phyloP scores from a whole-genome alignment of 2,329 filamentous ascomycete genomes.

The Sclerotiophoma versabilis region DNA sequence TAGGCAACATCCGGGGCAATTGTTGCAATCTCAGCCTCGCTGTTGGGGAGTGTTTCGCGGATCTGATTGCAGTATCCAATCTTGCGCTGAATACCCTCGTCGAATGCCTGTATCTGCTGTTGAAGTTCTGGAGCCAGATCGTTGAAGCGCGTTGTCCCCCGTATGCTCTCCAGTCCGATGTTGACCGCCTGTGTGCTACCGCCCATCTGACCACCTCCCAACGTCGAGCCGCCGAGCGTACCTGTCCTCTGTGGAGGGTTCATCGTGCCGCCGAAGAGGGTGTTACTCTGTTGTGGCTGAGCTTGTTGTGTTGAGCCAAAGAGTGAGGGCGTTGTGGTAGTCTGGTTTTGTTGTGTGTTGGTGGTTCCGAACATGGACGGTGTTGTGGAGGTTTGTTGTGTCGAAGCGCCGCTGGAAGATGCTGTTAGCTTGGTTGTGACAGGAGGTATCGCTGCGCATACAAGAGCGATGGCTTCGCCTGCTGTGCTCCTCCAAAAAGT shows the following conservation, averaged over 20 bases:
- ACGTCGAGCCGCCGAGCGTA: constrained; percentile 33
- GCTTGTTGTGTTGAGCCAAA: constrained; percentile 38
- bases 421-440: constrained; percentile 36
- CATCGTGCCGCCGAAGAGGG: constrained; percentile 45
- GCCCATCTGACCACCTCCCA: constrained; percentile 37
- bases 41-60: constrained; percentile 67
- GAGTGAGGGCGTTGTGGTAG: constrained; percentile 40
- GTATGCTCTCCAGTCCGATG: constrained; percentile 66
- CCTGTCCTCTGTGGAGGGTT: constrained; percentile 37
- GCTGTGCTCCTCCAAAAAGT: constrained; percentile 38
- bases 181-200: constrained; percentile 38
- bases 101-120: constrained; percentile 76
- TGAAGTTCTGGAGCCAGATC: constrained; percentile 86
- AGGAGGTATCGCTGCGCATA: constrained; percentile 31
- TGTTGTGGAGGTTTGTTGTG: constrained; percentile 37
- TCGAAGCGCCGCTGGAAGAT: constrained; percentile 43
- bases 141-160: constrained; percentile 88
- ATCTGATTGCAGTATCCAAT: constrained; percentile 79
- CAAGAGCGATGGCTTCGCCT: constrained; percentile 48
- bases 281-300: constrained; percentile 40
- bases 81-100: constrained; percentile 80
- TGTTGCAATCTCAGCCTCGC: constrained; percentile 69
- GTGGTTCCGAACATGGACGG: constrained; percentile 44
- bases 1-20: constrained; percentile 72
- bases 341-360: constrained; percentile 39